phyloP scores from a whole-genome alignment of 176 grass and related monocot species.

The Oryza officinalis region DNA sequence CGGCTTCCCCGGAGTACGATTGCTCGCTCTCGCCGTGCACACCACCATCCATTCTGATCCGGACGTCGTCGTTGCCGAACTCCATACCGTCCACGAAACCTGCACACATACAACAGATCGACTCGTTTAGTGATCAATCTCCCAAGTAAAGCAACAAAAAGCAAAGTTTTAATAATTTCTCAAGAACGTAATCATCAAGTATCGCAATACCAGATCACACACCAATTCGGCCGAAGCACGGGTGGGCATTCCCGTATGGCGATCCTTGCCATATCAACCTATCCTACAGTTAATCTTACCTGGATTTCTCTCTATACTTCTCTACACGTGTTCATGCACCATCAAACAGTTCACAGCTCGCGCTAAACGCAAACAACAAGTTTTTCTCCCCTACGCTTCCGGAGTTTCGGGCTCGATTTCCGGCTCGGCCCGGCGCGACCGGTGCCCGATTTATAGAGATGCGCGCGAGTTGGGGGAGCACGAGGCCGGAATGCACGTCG shows the following conservation, averaged over 20 bases:
- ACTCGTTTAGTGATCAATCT: not conserved
- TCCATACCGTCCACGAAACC: slow-evolving; percentile 34
- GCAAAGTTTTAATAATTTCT: not conserved
- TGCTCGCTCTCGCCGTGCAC: not conserved
- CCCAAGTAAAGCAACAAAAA: not conserved
- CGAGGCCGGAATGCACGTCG: not conserved
- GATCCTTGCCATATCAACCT: slow-evolving; percentile 44
- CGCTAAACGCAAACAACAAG: not conserved
- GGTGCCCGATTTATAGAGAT: slow-evolving; percentile 37
- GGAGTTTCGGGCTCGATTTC: not conserved
- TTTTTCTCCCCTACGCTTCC: not conserved
- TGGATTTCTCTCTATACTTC: not conserved
- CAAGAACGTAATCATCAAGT: slow-evolving; percentile 22
- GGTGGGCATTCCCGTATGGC: slow-evolving; percentile 47
- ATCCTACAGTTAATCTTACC: slow-evolving; percentile 30
- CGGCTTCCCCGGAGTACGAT: not conserved
- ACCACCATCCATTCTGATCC: slow-evolving; percentile 13
- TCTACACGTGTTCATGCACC: not conserved
- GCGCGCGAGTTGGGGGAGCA: not conserved
- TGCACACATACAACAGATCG: not conserved
- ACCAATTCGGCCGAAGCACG: slow-evolving; percentile 47
- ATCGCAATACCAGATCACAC: slow-evolving; percentile 50
- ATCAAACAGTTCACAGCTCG: not conserved
- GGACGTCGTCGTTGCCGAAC: slow-evolving; percentile 28
- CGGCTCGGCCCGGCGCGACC: not conserved